These are phyloP conservation scores for Aureobasidium mangrovei DNA, from an alignment of 2,329 filamentous ascomycete genomes.

Conservation along the genomic window DNA sequence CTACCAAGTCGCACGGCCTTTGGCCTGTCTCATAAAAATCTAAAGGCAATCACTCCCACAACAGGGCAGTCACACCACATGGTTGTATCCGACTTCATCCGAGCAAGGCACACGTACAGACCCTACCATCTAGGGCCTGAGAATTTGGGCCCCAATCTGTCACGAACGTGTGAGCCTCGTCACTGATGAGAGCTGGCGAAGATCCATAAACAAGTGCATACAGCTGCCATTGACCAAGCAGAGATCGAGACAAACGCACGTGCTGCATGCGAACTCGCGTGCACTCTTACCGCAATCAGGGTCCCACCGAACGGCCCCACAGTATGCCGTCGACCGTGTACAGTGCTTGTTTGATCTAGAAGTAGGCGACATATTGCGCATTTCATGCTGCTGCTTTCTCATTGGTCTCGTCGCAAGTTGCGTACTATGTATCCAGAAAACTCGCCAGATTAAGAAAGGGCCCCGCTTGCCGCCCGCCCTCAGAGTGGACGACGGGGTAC, in stretches of 20 bases:
- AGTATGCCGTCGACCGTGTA: not conserved
- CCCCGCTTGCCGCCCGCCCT: not conserved
- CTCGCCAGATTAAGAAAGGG: not conserved
- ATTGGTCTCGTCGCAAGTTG: conserved; percentile 11
- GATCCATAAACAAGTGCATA: not conserved
- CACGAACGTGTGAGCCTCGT: too few relatives aligned
- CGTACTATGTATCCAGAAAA: conserved; percentile 3
- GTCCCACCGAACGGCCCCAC: not conserved
- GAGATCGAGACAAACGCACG: not conserved
- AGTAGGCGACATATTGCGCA: conserved; percentile 1
- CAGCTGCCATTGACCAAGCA: not conserved
- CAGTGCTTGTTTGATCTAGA: conserved; percentile 4
- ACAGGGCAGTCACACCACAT: too few relatives aligned
- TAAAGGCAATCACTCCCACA: too few relatives aligned
- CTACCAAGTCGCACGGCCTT: too few relatives aligned
- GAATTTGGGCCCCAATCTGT: too few relatives aligned
- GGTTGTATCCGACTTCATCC: too few relatives aligned
- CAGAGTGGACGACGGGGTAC: not conserved
- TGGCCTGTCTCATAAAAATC: too few relatives aligned
- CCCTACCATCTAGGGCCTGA: too few relatives aligned
- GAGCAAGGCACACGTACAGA: too few relatives aligned
- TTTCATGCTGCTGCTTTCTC: conserved; percentile 4
- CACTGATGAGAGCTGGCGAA: too few relatives aligned
- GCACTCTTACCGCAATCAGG: conserved; percentile 2
- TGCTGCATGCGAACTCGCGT: not conserved